Evolutionary conservation across 2,329 filamentous ascomycete genomes (phyloP).

Genomic region (Acrocalymma vagum): DNA sequence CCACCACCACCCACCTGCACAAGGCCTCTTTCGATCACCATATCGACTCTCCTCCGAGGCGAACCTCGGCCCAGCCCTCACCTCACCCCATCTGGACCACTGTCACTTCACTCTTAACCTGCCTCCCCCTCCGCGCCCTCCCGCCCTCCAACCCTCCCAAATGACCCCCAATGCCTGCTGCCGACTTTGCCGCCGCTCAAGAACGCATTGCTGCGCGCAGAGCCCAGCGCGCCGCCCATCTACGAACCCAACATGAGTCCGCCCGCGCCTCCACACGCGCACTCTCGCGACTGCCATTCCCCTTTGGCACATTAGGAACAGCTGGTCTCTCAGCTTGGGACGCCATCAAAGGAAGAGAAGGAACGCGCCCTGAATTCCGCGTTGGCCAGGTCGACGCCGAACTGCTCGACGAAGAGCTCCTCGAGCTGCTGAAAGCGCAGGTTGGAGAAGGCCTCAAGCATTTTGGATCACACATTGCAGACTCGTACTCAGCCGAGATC

Average conservation of each 20-base stretch:
- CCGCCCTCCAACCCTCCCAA: constrained; percentile 10
- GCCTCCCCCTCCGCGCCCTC: constrained; percentile 5
- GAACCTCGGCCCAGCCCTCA: constrained; percentile 38
- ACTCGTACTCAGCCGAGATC: constrained; percentile 90
- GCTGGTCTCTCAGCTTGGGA: constrained; percentile 70
- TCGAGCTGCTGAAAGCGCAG: constrained; percentile 85
- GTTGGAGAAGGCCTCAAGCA: constrained; percentile 90
- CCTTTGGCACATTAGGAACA: constrained; percentile 66
- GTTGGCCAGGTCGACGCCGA: constrained; percentile 97
- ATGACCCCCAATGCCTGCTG: constrained; percentile 49
- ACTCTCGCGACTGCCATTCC: constrained; percentile 55
- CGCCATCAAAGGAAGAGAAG: constrained; percentile 74
- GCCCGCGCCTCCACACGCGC: constrained; percentile 54
- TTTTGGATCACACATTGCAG: constrained; percentile 77
- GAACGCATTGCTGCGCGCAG: constrained; percentile 84
- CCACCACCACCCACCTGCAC: neutral
- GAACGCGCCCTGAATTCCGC: constrained; percentile 84
- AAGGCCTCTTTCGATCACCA: neutral
- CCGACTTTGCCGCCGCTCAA: constrained; percentile 88
- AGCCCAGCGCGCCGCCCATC: constrained; percentile 74
- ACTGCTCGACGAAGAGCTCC: constrained; percentile 89
- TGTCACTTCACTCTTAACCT: constrained; percentile 20
- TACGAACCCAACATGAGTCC: constrained; percentile 64
- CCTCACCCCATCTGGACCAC: constrained; percentile 29
- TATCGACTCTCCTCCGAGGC: constrained; percentile 6